Evolutionary conservation across 306 rosid species (phyloP).

Genomic region (Trifolium subterraneum): DNA sequence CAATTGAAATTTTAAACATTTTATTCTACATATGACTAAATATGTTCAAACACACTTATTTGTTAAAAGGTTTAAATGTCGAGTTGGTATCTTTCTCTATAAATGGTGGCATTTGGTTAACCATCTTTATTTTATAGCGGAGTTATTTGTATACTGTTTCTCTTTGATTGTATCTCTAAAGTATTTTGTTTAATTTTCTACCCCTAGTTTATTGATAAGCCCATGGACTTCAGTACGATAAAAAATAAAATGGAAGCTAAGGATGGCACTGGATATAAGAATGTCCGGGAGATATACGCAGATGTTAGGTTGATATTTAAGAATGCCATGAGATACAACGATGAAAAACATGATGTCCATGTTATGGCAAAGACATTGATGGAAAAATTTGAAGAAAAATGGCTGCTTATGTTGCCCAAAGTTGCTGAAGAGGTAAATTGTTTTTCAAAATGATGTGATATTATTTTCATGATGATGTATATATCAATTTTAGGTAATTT

Average conservation of each 20-base stretch:
- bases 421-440: conserved; percentile 76
- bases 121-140: conserved; percentile 13
- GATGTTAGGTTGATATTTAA: conserved; percentile 80
- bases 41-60: background rate
- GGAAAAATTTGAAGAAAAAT: conserved; percentile 77
- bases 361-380: conserved; percentile 82
- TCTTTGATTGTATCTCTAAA: conserved; percentile 8
- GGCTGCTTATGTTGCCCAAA: conserved; percentile 77
- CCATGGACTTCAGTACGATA: conserved; percentile 85
- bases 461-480: background rate
- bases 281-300: conserved; percentile 70
- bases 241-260: conserved; percentile 81
- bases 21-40: conserved; percentile 17
- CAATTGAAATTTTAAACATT: conserved; percentile 15
- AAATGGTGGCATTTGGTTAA: conserved; percentile 5
- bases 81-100: conserved; percentile 10
- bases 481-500: background rate
- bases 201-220: conserved; percentile 79
- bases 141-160: conserved; percentile 6
- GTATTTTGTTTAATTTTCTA: conserved; percentile 33
- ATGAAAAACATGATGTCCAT: conserved; percentile 72
- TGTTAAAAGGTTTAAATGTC: conserved; percentile 24
- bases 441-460: conserved; percentile 23
- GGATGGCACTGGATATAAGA: conserved; percentile 78
- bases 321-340: conserved; percentile 83